Percentiles rank a stretch among this genome's conserved stretches.
Conservation (phyloP, 768 basidiomycete species). For the Pulveroboletus frians region DNA sequence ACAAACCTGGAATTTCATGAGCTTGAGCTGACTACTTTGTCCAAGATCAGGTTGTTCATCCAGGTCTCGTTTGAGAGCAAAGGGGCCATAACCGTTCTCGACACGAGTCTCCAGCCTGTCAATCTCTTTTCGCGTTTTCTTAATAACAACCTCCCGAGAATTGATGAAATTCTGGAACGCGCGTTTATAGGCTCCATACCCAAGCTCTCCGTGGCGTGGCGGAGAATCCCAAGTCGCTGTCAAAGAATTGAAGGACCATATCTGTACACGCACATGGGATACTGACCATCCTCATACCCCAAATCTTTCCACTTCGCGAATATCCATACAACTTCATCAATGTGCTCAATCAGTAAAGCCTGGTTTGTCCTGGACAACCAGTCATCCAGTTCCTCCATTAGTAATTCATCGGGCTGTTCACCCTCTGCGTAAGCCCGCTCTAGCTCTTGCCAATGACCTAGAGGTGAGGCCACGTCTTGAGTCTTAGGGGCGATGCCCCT, state of each 20-base stretch:
- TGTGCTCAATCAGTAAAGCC: conserved; percentile 42
- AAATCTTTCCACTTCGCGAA: conserved; percentile 94
- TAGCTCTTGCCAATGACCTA: conserved; percentile 24
- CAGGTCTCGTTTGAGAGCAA: conserved; percentile 38
- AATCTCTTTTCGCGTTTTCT: conserved; percentile 38
- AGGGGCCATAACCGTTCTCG: conserved; percentile 49
- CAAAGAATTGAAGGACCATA: not conserved
- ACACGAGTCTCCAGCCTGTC: conserved; percentile 47
- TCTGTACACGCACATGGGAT: not conserved
- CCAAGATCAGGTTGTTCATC: conserved; percentile 62
- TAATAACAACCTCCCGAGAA: conserved; percentile 58
- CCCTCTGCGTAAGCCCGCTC: conserved; percentile 51
- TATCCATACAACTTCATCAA: conserved; percentile 66
- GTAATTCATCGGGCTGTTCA: conserved; percentile 51
- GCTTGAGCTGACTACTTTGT: conserved; percentile 53
- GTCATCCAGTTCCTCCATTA: conserved; percentile 57
- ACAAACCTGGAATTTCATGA: conserved; percentile 85
- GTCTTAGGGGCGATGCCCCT: conserved; percentile 24
- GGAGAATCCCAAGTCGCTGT: conserved; percentile 94
- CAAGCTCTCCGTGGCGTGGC: conserved; percentile 51
- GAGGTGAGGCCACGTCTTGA: conserved; percentile 23
- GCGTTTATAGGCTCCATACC: conserved; percentile 57
- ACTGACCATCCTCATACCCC: conserved; percentile 84
- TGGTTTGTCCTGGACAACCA: conserved; percentile 42
- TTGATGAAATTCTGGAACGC: conserved; percentile 67